phyloP scores from a whole-genome alignment of 495 filamentous ascomycete genomes.

The Podospora sp. region DNA sequence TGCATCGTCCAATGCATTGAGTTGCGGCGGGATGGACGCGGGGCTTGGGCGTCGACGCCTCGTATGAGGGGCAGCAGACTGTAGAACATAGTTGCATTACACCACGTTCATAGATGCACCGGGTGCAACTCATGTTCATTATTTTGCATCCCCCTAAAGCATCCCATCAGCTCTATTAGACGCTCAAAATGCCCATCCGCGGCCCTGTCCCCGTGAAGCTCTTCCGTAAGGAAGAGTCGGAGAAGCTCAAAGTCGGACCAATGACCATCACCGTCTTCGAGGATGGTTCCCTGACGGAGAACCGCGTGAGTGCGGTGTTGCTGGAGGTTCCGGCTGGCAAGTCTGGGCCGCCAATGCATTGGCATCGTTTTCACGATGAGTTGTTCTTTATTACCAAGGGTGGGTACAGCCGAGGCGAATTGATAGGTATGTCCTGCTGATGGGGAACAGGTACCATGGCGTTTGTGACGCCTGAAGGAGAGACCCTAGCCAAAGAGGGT shows the following conservation, averaged over 20 bases:
- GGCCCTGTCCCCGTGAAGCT: conserved; percentile 34
- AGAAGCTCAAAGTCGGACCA: conserved; percentile 35
- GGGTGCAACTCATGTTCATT: too few relatives aligned
- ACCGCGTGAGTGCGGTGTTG: conserved; percentile 52
- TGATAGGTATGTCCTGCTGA: conserved; percentile 32
- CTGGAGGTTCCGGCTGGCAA: conserved; percentile 50
- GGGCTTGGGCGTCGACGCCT: background rate
- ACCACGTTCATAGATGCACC: too few relatives aligned
- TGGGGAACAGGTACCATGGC: conserved; percentile 32
- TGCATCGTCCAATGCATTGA: too few relatives aligned
- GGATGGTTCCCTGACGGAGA: conserved; percentile 43
- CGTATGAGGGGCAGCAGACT: background rate
- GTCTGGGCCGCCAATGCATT: conserved; percentile 48
- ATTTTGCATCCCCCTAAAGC: background rate
- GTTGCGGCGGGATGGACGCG: background rate
- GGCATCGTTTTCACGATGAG: conserved; percentile 56
- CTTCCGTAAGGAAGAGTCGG: conserved; percentile 28
- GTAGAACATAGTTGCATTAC: background rate
- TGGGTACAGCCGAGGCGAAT: too few relatives aligned
- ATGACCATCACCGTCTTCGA: conserved; percentile 37
- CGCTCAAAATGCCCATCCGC: conserved; percentile 30
- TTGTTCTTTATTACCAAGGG: conserved; percentile 57
- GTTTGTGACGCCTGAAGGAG: conserved; percentile 45
- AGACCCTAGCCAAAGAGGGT: conserved; percentile 50
- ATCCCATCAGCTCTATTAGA: background rate